Percentiles rank a stretch among this genome's conserved stretches.
Evolutionary conservation across 371 early-diverging fungal species (phyloP).

Genomic region (Batrachochytrium dendrobatidis): DNA sequence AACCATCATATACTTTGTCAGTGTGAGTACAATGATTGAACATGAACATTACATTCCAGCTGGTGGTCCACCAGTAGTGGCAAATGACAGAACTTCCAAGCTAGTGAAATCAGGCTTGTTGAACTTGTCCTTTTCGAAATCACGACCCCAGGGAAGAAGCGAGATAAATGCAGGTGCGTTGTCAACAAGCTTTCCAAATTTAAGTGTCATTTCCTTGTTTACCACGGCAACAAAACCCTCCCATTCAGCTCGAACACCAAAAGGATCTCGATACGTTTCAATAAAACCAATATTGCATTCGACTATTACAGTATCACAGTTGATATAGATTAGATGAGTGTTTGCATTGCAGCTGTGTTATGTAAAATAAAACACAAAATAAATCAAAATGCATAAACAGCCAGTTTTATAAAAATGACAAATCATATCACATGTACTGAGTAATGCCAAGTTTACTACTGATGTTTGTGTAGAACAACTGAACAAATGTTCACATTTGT

Average conservation of each 20-base stretch:
- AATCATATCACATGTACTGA: too few species aligned
- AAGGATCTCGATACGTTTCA: conserved; percentile 57
- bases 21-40: neutral
- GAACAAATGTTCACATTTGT: too few species aligned
- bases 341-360: too few species aligned
- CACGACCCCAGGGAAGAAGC: conserved; percentile 49
- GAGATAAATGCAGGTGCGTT: conserved; percentile 44
- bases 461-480: too few species aligned
- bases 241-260: conserved; percentile 60
- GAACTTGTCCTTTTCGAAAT: conserved; percentile 52
- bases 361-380: too few species aligned
- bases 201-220: conserved; percentile 53
- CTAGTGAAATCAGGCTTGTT: conserved; percentile 58
- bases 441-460: too few species aligned
- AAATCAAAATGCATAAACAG: too few species aligned
- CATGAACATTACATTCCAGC: conserved; percentile 37
- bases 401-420: too few species aligned
- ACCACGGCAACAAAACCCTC: conserved; percentile 60
- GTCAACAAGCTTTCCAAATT: conserved; percentile 48
- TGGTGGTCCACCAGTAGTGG: conserved; percentile 45
- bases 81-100: conserved; percentile 53
- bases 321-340: too few species aligned
- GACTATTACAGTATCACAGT: conserved; percentile 8
- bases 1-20: too few species aligned
- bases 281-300: conserved; percentile 23